These are phyloP conservation scores for Aphanocladium album DNA, from an alignment of 2,329 filamentous ascomycete genomes.

Conservation along the genomic window DNA sequence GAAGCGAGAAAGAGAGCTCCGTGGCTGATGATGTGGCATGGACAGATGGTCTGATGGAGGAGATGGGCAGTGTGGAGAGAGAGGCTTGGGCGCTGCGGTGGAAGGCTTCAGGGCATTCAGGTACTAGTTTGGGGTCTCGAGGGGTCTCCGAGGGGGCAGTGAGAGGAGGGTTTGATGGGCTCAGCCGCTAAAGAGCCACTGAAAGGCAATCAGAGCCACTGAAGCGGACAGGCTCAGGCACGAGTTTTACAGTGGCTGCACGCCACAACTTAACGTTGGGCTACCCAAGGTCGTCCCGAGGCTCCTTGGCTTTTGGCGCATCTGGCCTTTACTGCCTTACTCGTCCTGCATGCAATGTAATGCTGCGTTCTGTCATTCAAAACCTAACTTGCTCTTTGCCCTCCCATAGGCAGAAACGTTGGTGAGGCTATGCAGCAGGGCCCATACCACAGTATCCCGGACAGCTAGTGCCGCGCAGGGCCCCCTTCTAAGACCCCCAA, in stretches of 20 bases:
- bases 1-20: not conserved
- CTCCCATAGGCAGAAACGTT: not conserved
- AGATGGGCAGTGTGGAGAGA: not conserved
- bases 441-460: not conserved
- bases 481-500: not conserved
- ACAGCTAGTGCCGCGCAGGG: not conserved
- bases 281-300: not conserved
- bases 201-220: not conserved
- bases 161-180: not conserved
- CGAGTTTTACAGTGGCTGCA: not conserved
- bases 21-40: conserved; percentile 10
- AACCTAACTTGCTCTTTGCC: not conserved
- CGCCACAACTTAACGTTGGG: not conserved
- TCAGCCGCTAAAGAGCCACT: not conserved
- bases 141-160: not conserved
- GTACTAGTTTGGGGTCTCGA: not conserved
- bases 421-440: not conserved
- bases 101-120: not conserved
- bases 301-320: not conserved
- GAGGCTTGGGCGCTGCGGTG: not conserved
- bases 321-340: not conserved
- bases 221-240: not conserved
- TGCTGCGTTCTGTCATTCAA: not conserved
- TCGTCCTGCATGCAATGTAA: not conserved
- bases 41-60: conserved; percentile 9